Conservation (phyloP, 2,329 filamentous ascomycete species). For the Ophiostoma ips region DNA sequence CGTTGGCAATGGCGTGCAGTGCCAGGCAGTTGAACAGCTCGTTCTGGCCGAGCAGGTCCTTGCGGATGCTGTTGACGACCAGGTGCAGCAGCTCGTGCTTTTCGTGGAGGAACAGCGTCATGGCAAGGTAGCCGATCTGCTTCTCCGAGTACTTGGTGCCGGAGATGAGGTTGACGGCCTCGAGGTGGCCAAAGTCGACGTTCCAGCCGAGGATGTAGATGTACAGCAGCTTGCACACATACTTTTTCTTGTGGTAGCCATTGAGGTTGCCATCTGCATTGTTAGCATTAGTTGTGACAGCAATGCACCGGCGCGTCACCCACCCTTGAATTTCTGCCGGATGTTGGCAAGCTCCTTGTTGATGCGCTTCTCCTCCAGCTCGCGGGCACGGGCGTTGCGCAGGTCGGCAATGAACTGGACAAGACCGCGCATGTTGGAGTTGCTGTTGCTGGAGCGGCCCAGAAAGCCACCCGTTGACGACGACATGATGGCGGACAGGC, state of each 20-base stretch:
- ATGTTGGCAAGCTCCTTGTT: constrained; percentile 99
- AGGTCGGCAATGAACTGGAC: constrained; percentile 98
- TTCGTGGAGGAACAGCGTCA: constrained; percentile 94
- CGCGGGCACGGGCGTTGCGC: constrained; percentile 83
- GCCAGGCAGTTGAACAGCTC: constrained; percentile 96
- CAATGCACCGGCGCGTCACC: too few relatives aligned
- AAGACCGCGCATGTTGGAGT: constrained; percentile 63
- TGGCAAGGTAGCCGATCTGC: constrained; percentile 95
- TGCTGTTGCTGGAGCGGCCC: constrained; percentile 50
- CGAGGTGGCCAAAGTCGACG: constrained; percentile 95
- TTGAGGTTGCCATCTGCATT: constrained; percentile 64
- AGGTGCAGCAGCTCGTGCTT: constrained; percentile 90
- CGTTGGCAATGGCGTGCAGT: constrained; percentile 93
- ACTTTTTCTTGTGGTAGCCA: constrained; percentile 99
- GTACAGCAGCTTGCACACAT: constrained; percentile 98
- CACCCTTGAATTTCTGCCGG: constrained; percentile 90
- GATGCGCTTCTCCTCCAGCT: constrained; percentile 96
- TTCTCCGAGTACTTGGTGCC: constrained; percentile 97
- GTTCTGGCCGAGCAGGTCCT: constrained; percentile 87
- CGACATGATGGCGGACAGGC: constrained; percentile 29
- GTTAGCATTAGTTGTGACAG: not conserved
- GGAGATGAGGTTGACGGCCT: constrained; percentile 95
- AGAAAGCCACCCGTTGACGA: constrained; percentile 47
- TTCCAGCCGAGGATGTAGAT: constrained; percentile 99
- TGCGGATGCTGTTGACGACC: constrained; percentile 96